These are phyloP conservation scores for Oldenlandia corymbosa DNA, from an alignment of 257 asterid genomes.

Conservation along the genomic window DNA sequence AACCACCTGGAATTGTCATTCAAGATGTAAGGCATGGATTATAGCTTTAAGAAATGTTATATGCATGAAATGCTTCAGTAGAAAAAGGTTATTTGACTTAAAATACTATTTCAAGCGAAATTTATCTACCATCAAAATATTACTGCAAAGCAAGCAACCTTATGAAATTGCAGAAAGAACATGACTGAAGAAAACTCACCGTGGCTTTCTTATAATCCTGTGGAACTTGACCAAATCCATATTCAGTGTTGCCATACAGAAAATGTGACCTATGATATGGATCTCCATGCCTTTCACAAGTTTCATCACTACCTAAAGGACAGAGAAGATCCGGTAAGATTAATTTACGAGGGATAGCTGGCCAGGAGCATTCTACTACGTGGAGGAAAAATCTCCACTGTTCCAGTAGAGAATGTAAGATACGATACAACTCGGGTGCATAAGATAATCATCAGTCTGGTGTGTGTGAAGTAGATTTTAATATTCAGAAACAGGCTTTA, in stretches of 20 bases:
- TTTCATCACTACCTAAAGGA: constrained; percentile 23
- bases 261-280: constrained; percentile 21
- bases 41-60: not conserved
- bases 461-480: not conserved
- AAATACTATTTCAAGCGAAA: not conserved
- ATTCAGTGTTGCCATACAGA: constrained; percentile 32
- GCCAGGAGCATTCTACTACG: not conserved
- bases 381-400: not conserved
- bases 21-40: not conserved
- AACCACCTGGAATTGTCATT: too few species aligned
- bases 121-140: not conserved
- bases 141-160: not conserved
- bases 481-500: not conserved
- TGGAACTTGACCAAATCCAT: constrained; percentile 35
- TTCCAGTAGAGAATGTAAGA: not conserved
- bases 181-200: constrained; percentile 36
- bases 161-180: not conserved
- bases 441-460: not conserved
- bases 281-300: constrained; percentile 28
- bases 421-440: not conserved
- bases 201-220: constrained; percentile 33
- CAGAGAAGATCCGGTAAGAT: constrained; percentile 6
- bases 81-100: not conserved
- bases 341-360: not conserved
- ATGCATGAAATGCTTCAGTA: not conserved